Base-by-base conservation (phyloP, 2,329 filamentous ascomycete genomes). In the Cladophialophora carrionii region DNA sequence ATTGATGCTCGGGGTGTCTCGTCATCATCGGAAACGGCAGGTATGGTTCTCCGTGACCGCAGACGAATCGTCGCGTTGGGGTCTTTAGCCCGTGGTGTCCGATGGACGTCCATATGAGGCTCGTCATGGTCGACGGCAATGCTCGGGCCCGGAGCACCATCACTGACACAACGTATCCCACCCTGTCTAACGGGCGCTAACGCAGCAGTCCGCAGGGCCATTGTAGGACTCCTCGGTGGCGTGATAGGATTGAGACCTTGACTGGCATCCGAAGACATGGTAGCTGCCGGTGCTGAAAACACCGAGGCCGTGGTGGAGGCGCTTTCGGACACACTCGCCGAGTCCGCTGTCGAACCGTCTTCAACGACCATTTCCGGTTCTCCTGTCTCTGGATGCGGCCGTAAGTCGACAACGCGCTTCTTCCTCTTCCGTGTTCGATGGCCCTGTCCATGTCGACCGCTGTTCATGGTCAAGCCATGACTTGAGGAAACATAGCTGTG, bases 161-260 rank as follows among this genome's bases (percentile, higher is more conserved):
- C 61, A 37, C 64, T 69, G 34, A 65, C 64, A 61, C 67, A 65
- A 3, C 62, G 64, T 9, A 53, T n/a, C 14, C 48, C 64, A n/a
- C 24, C 34, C 26, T 58, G 46, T 9, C 41, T 49, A 6, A 54
- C 17, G 5, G 32, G 24, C 8, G 43, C 37, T 22, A 61, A 48
- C 10, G 51, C 48, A 17, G 20, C 51, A 8, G 24, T 12, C 10
- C 57, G 62, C 48, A 62, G 60, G 26, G 49, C n/a, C 2, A 48
- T 34, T 10, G 53, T n/a, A 10, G 83, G 83, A 48, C 80, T 83
- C 60, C 78, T 73, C 5, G 81, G 83, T 22, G 84, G 84, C 10
- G 83, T 85, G 14, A 83, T 76, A 17, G 80, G 79, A 62, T 85
- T 84, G 43, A 84, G 80, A 57, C 85, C 83, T 3, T 82, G 80